Evolutionary conservation across 495 filamentous ascomycete species (phyloP), one percentile per base, ranked within the genome.

Genomic region (Aeminium ludgeri): DNA sequence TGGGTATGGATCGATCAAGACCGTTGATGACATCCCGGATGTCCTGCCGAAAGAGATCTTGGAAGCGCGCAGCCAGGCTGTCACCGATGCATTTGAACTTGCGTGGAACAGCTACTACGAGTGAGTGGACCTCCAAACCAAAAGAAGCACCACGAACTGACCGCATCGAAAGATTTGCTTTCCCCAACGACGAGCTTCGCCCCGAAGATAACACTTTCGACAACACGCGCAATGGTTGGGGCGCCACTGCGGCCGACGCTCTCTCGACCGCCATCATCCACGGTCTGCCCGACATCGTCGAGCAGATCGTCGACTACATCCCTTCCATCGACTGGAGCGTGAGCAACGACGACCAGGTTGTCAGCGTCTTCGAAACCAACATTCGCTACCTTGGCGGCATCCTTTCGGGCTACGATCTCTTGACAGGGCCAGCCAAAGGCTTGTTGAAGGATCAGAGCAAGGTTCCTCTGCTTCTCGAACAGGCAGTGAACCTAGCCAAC

Each of bases 211-310:
- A 84, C 44, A 56, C 59, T 2, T 77, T 61, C 33, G 64, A 62
- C 10, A 74, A 91, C 52, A 80, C 82, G 28, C 69, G 80, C 42
- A 89, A 87, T 54, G 78, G 77, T 46, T 93, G 85, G 85, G 85
- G 85, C 10, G 84, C 85, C 31, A 80, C 72, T 30, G 81, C 83
- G 5, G 69, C 89, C 11, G 85, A 93, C 60, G 83, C 82, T 10
- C 61, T 93, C 23, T 79, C 72, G 42, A 92, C 85, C 0, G 84
- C 83, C 0, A 58, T 84, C 30, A 60, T 93, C 8, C 91, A 91
- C 82, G 64, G 65, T 31, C 68, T 82, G 17, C 59, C 63, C 13
- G 66, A 77, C 29, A 72, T 80, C 27, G 73, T 89, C 27, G 62
- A 70, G 15, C 61, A 72, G 23, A 84, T 89, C 34, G 52, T 91